phyloP scores from a whole-genome alignment of 208 protist genomes.

The Acanthamoeba comandoni region DNA sequence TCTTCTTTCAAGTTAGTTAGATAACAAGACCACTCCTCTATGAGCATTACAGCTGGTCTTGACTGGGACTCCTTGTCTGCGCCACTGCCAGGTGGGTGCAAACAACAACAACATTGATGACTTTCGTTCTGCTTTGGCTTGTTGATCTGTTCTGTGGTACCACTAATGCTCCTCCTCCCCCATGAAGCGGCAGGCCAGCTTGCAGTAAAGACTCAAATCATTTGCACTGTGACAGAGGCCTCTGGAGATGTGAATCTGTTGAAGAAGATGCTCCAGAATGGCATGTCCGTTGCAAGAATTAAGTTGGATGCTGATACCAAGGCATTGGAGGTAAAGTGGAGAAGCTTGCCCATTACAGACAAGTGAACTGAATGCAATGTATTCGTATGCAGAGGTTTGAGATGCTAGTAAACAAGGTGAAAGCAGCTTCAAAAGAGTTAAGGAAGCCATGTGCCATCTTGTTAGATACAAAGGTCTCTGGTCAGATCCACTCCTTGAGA shows the following conservation, averaged over 20 bases:
- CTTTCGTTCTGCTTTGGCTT: too few relatives aligned
- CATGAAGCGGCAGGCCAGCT: too few relatives aligned
- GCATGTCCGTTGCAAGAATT: slow-evolving; percentile 8
- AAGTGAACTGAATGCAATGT: too few relatives aligned
- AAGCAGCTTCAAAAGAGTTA: neutral
- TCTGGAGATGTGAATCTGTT: neutral
- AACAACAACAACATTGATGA: too few relatives aligned
- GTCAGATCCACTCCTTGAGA: neutral
- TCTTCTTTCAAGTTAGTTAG: too few relatives aligned
- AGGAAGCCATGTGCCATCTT: neutral
- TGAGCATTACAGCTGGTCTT: too few relatives aligned
- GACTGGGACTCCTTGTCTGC: too few relatives aligned
- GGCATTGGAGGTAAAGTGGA: neutral
- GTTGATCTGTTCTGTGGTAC: too few relatives aligned
- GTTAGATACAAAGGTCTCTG: neutral
- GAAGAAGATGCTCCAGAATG: neutral
- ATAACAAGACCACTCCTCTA: too few relatives aligned
- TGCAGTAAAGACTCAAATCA: slow-evolving; percentile 12
- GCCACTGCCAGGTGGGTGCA: too few relatives aligned
- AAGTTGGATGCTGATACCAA: neutral
- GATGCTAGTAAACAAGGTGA: neutral
- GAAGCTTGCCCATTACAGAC: slow-evolving; percentile 9
- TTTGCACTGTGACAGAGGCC: neutral
- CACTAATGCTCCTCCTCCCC: too few relatives aligned
- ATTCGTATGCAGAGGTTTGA: neutral